phyloP scores from a whole-genome alignment of 2,329 filamentous ascomycete genomes.

The Microdochium bolleyi region DNA sequence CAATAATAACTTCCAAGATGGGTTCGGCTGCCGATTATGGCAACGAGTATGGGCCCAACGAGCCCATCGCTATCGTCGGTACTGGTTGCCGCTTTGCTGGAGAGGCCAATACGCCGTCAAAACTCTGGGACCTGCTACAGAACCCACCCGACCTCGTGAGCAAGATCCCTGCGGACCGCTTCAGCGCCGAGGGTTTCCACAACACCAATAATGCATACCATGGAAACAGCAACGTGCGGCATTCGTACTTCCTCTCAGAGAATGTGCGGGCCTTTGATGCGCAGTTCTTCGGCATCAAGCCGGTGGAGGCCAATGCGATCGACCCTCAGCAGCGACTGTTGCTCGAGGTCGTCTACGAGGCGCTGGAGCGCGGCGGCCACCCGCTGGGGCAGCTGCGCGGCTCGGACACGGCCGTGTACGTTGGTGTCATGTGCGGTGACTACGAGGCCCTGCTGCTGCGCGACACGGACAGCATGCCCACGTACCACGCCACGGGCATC shows the following conservation, averaged over 20 bases:
- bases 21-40: too few species aligned
- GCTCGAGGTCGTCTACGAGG: slow-evolving; percentile 28
- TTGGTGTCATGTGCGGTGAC: slow-evolving; percentile 15
- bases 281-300: slow-evolving; percentile 24
- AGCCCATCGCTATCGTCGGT: slow-evolving; percentile 12
- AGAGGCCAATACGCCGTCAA: slow-evolving; percentile 4
- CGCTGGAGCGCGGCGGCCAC: slow-evolving; percentile 15
- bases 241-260: slow-evolving; percentile 13
- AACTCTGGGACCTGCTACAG: slow-evolving; percentile 7
- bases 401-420: slow-evolving; percentile 9
- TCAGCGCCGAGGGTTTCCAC: slow-evolving; percentile 22
- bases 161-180: slow-evolving; percentile 20
- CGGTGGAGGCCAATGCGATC: slow-evolving; percentile 19
- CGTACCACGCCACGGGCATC: slow-evolving; percentile 14
- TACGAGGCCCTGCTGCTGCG: slow-evolving; percentile 5
- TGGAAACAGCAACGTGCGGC: slow-evolving; percentile 5
- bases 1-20: too few species aligned
- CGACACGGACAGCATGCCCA: slow-evolving; percentile 8
- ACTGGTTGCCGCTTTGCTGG: slow-evolving; percentile 9
- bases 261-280: slow-evolving; percentile 24
- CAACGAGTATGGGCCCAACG: not conserved
- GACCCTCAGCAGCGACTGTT: slow-evolving; percentile 26
- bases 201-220: slow-evolving; percentile 7
- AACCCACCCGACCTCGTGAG: slow-evolving; percentile 4
- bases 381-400: slow-evolving; percentile 2